Percentiles rank a stretch among this genome's conserved stretches.
These are phyloP conservation scores for Plectosphaerella plurivora DNA, from an alignment of 2,329 filamentous ascomycete species.

Conservation along the genomic window DNA sequence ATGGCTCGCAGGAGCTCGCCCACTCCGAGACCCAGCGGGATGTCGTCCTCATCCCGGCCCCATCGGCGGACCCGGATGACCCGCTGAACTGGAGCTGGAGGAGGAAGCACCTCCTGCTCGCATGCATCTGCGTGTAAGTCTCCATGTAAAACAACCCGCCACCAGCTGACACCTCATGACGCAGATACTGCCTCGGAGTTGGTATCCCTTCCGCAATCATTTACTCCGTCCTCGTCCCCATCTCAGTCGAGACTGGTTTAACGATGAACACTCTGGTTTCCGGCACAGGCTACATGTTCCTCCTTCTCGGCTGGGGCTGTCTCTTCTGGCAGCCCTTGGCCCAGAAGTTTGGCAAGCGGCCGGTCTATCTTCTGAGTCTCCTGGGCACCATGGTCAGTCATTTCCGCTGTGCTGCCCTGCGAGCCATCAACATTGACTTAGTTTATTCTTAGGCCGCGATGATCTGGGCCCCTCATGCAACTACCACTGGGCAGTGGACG, in stretches of 20 bases:
- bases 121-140: not conserved
- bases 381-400: not conserved
- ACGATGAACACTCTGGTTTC: conserved; percentile 38
- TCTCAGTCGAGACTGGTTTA: conserved; percentile 27
- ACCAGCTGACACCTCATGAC: not conserved
- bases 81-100: conserved; percentile 18
- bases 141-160: not conserved
- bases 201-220: conserved; percentile 20
- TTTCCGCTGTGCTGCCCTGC: not conserved
- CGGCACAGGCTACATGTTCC: conserved; percentile 40
- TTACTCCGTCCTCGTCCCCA: conserved; percentile 27
- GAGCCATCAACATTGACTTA: no score
- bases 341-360: conserved; percentile 45
- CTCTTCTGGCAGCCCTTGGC: conserved; percentile 49
- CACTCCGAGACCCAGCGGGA: conserved; percentile 21
- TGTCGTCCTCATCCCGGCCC: conserved; percentile 17
- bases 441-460: conserved; percentile 12
- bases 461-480: conserved; percentile 26
- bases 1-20: conserved; percentile 23
- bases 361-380: conserved; percentile 32
- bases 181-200: conserved; percentile 18
- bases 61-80: conserved; percentile 18
- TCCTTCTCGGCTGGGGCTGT: conserved; percentile 46
- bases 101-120: conserved; percentile 13
- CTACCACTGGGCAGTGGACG: conserved; percentile 16